A percentile compares a stretch with the other conserved stretches of the same genome.
Conservation (phyloP, 2,329 filamentous ascomycete genomes). For the Thelonectria blattea region DNA sequence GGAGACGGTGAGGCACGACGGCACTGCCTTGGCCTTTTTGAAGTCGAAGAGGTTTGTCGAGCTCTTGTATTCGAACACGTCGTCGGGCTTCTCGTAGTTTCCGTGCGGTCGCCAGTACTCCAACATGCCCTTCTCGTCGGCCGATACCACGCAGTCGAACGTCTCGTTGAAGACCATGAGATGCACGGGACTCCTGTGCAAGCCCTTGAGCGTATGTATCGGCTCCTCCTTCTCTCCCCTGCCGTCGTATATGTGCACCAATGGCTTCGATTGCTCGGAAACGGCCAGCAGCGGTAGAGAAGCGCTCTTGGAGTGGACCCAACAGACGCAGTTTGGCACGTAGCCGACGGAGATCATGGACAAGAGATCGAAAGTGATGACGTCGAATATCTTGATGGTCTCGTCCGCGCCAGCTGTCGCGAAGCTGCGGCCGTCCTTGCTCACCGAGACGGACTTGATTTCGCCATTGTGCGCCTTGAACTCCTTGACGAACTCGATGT, state of each 20-base stretch:
- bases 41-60: constrained; percentile 95
- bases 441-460: constrained; percentile 82
- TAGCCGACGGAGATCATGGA: constrained; percentile 81
- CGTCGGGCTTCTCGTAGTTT: constrained; percentile 87
- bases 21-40: constrained; percentile 90
- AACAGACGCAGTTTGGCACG: constrained; percentile 81
- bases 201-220: constrained; percentile 75
- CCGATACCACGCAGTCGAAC: constrained; percentile 90
- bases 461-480: constrained; percentile 90
- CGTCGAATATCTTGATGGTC: constrained; percentile 80
- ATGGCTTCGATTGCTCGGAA: constrained; percentile 73
- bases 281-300: constrained; percentile 86
- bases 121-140: constrained; percentile 89
- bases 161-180: constrained; percentile 88
- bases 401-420: constrained; percentile 83
- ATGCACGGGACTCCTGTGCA: constrained; percentile 84
- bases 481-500: constrained; percentile 98
- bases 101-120: constrained; percentile 92
- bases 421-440: constrained; percentile 90
- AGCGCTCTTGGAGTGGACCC: constrained; percentile 88
- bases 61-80: constrained; percentile 92
- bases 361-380: constrained; percentile 86
- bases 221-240: constrained; percentile 79
- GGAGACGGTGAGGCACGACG: constrained; percentile 82
- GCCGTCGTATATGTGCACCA: constrained; percentile 87